These are phyloP conservation scores for Aspergillus sp. DNA, from an alignment of 2,329 filamentous ascomycete genomes.

Conservation along the genomic window DNA sequence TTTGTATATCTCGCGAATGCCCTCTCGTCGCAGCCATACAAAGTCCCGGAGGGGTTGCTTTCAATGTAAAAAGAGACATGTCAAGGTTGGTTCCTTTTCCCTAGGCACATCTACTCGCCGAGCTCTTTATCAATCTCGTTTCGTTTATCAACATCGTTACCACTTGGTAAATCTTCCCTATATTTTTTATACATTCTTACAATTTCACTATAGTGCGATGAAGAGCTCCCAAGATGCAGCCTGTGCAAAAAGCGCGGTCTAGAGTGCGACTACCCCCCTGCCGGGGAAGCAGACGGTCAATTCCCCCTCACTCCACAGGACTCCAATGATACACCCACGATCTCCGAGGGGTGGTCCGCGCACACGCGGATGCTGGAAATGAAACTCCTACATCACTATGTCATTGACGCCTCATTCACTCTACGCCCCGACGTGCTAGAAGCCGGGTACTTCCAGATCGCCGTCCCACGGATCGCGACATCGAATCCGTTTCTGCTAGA, in stretches of 20 bases:
- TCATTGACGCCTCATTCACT: constrained; percentile 37
- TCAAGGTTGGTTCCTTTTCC: constrained; percentile 31
- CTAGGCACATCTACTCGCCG: not conserved
- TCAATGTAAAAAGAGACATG: constrained; percentile 41
- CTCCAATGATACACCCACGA: constrained; percentile 8
- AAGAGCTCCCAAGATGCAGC: constrained; percentile 35
- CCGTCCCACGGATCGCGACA: constrained; percentile 39
- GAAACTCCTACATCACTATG: constrained; percentile 39
- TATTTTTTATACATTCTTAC: not conserved
- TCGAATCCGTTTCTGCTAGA: constrained; percentile 47
- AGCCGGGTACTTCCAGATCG: constrained; percentile 34
- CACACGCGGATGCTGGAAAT: constrained; percentile 35
- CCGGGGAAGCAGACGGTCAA: constrained; percentile 27
- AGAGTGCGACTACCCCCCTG: constrained; percentile 35
- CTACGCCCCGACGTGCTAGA: constrained; percentile 32
- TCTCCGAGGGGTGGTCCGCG: constrained; percentile 13
- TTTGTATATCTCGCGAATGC: constrained; percentile 21
- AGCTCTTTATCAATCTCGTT: not conserved
- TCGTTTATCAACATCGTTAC: not conserved
- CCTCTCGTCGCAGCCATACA: constrained; percentile 36
- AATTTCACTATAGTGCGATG: constrained; percentile 34
- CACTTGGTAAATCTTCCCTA: not conserved
- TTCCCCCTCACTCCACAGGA: constrained; percentile 23
- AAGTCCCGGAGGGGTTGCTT: constrained; percentile 42
- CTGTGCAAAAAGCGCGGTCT: constrained; percentile 39